These are phyloP conservation scores for Thamnidium elegans DNA, from an alignment of 192 early-diverging fungal genomes.

Conservation along the genomic window DNA sequence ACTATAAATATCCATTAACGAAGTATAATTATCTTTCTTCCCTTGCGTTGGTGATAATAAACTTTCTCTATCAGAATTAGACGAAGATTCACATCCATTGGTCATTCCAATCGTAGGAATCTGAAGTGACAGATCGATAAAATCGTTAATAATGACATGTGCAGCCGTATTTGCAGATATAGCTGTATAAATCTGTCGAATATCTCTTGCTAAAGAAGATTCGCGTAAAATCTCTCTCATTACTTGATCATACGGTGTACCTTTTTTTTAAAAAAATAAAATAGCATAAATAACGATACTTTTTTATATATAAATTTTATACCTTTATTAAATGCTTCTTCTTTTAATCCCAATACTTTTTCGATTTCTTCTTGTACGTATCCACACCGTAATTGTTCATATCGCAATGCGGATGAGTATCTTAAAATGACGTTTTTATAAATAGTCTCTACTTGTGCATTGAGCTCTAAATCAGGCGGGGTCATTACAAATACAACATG, in stretches of 20 bases:
- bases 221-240: constrained; percentile 52
- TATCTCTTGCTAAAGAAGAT: constrained; percentile 60
- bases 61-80: constrained; percentile 26
- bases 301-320: not conserved
- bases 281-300: not conserved
- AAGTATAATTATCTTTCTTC: constrained; percentile 15
- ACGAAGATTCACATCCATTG: constrained; percentile 6
- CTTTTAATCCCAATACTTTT: constrained; percentile 67
- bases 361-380: constrained; percentile 75
- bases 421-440: constrained; percentile 71
- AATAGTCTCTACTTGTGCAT: constrained; percentile 59
- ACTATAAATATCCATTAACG: constrained; percentile 33
- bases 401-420: constrained; percentile 68
- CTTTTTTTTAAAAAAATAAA: not conserved
- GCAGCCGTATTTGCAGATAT: constrained; percentile 47
- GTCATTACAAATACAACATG: constrained; percentile 77
- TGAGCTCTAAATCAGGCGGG: constrained; percentile 50
- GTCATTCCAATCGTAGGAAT: constrained; percentile 42
- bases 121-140: constrained; percentile 72
- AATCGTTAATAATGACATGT: constrained; percentile 74
- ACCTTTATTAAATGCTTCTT: constrained; percentile 52
- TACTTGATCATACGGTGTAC: constrained; percentile 20
- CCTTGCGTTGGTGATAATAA: constrained; percentile 48
- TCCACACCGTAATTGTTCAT: constrained; percentile 73
- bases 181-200: constrained; percentile 58